A percentile compares a stretch with the other conserved stretches of the same genome.
phyloP scores from a whole-genome alignment of 495 filamentous ascomycete genomes.

The Penicillium cosmopolitanum region DNA sequence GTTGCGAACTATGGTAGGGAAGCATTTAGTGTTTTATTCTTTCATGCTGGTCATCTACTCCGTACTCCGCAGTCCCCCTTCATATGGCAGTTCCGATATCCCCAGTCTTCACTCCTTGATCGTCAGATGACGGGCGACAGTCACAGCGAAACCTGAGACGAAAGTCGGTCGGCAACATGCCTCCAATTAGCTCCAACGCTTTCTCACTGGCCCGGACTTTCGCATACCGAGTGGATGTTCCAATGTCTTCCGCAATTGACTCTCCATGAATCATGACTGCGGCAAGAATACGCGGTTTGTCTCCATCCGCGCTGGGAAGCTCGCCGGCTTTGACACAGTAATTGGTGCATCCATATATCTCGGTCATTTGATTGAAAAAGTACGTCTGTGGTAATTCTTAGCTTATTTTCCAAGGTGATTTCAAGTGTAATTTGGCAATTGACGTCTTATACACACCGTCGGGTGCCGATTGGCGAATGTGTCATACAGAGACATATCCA shows the following conservation, averaged over 20 bases:
- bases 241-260: conserved; percentile 63
- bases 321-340: conserved; percentile 59
- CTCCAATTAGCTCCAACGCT: conserved; percentile 62
- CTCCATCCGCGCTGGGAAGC: conserved; percentile 47
- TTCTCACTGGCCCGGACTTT: conserved; percentile 73
- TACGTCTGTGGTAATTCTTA: conserved; percentile 45
- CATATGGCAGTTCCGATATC: conserved; percentile 45
- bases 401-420: background rate
- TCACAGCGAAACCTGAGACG: conserved; percentile 62
- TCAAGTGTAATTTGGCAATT: conserved; percentile 30
- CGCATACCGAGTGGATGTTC: conserved; percentile 67
- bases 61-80: background rate
- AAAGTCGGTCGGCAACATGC: conserved; percentile 62
- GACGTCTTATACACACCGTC: conserved; percentile 46
- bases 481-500: conserved; percentile 88
- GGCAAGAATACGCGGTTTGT: conserved; percentile 60
- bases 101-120: background rate
- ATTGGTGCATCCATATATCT: conserved; percentile 55
- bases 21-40: too few species aligned
- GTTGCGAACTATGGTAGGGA: too few species aligned
- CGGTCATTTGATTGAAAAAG: conserved; percentile 54
- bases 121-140: conserved; percentile 45
- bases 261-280: conserved; percentile 77
- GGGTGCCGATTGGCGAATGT: conserved; percentile 89
- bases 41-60: background rate